Evolutionary conservation across 306 rosid genomes (phyloP), one percentile per base, ranked within the genome.

Genomic region (Cucurbita pepo): DNA sequence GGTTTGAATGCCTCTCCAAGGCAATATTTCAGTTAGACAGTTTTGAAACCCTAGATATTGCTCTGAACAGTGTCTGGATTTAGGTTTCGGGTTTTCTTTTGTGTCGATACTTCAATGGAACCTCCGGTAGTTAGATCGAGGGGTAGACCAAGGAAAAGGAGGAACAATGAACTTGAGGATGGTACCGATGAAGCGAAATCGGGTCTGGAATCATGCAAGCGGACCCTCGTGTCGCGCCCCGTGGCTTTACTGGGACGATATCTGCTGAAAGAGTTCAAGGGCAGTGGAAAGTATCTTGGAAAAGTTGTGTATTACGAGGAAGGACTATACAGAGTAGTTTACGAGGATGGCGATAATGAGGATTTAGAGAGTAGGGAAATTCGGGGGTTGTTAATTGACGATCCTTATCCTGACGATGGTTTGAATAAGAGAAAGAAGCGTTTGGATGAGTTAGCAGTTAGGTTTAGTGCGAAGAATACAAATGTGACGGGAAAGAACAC

Each of bases 61-160:
- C 62, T 30, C 19, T 41, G 73, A 76, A 51, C 72, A 21, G 41
- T 52, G 60, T 10, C 63, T 77, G 57, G 73, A 65, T 56, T 14
- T 77, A 36, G 76, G 76, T 64, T 70, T 62, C 16, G 15, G 62
- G 79, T 57, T 69, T 9, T 71, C 38, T 59, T n/a, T 40, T 34
- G 44, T 22, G 34, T 67, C 18, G 57, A 40, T 71, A 58, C 67
- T 62, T 11, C 70, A 21, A 94, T 89, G 99, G 99, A 94, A n/a
- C 76, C 84, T 9, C 84, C 90, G 14, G 88, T 75, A 15, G 80
- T 43, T 2, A 85, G 86, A 85, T 78, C 92, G 77, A 86, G 99
- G 56, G 99, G 99, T n/a, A 88, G 99, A 8, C 99, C 99, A 6
- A 77, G 95, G 82, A 95, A 95, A 69, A 77, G 92, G 80, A 80